A percentile compares a stretch with the other conserved stretches of the same genome.
Evolutionary conservation across 805 yeast species (phyloP).

Genomic region (Nematodospora valgi): DNA sequence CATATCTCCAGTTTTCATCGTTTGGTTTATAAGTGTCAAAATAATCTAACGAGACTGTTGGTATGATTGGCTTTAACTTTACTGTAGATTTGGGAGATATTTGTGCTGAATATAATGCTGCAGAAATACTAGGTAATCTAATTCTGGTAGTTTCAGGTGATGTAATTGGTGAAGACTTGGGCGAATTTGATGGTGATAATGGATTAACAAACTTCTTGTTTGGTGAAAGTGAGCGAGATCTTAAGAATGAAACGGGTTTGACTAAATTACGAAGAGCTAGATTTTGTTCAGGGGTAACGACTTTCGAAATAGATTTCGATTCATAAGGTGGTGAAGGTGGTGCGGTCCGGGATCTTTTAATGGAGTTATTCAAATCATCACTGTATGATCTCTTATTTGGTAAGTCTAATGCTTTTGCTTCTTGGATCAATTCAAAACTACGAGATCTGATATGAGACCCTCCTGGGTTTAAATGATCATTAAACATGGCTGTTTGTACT

Average conservation of each 20-base stretch:
- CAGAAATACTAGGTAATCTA: constrained; percentile 34
- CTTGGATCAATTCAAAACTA: constrained; percentile 28
- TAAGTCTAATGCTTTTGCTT: constrained; percentile 2
- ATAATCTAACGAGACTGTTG: constrained; percentile 42
- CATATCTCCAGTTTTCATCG: constrained; percentile 43
- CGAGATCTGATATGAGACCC: constrained; percentile 28
- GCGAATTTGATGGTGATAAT: constrained; percentile 18
- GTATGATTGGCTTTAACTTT: constrained; percentile 31
- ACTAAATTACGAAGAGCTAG: background rate
- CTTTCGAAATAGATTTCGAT: background rate
- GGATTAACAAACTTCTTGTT: constrained; percentile 15
- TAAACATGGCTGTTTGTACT: constrained; percentile 27
- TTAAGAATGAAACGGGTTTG: constrained; percentile 5
- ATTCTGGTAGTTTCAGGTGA: constrained; percentile 12
- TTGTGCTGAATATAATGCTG: constrained; percentile 25
- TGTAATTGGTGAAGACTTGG: constrained; percentile 16
- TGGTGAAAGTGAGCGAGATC: constrained; percentile 30
- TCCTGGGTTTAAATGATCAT: constrained; percentile 28
- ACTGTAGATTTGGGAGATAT: constrained; percentile 15
- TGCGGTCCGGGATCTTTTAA: constrained; percentile 43
- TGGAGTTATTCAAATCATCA: constrained; percentile 8
- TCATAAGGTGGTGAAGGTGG: constrained; percentile 32
- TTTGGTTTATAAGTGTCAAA: constrained; percentile 44
- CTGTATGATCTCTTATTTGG: constrained; percentile 11
- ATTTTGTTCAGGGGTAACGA: background rate